A percentile compares a stretch with the other conserved stretches of the same genome.
Evolutionary conservation across 176 grass and related monocot genomes (phyloP).

Genomic region (Stipa capillata): DNA sequence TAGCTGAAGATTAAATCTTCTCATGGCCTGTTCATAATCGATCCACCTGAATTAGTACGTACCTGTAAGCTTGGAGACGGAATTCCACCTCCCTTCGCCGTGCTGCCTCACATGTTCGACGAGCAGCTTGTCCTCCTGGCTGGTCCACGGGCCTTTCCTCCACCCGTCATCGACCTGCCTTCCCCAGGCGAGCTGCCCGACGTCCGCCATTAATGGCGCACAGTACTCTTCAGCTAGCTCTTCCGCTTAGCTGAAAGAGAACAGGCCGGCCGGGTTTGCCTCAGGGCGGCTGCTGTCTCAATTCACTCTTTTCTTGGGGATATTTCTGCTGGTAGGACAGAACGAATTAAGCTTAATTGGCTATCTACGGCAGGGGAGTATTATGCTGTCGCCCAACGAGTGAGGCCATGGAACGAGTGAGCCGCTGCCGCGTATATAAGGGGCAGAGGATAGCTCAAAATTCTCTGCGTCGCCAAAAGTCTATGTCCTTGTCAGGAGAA

Average conservation of each 20-base stretch:
- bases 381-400: conserved; percentile 30
- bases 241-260: not conserved
- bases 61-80: conserved; percentile 80
- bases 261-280: too few relatives aligned
- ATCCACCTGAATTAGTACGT: too few relatives aligned
- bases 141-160: conserved; percentile 96
- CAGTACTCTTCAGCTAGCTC: not conserved
- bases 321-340: not conserved
- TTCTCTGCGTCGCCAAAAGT: not conserved
- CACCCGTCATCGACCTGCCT: conserved; percentile 47
- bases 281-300: too few relatives aligned
- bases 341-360: not conserved
- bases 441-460: not conserved
- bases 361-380: not conserved
- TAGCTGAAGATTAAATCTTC: too few relatives aligned
- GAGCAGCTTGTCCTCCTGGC: conserved; percentile 75
- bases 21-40: not conserved
- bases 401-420: conserved; percentile 19
- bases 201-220: conserved; percentile 28
- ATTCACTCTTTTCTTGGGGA: conserved; percentile 8
- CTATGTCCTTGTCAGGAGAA: conserved; percentile 35
- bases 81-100: conserved; percentile 93
- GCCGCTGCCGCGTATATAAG: conserved; percentile 42
- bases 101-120: conserved; percentile 69
- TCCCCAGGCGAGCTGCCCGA: conserved; percentile 29